A percentile compares a stretch with the other conserved stretches of the same genome.
Evolutionary conservation across 2,329 filamentous ascomycete species (phyloP).

Genomic region (Cadophora sp.): DNA sequence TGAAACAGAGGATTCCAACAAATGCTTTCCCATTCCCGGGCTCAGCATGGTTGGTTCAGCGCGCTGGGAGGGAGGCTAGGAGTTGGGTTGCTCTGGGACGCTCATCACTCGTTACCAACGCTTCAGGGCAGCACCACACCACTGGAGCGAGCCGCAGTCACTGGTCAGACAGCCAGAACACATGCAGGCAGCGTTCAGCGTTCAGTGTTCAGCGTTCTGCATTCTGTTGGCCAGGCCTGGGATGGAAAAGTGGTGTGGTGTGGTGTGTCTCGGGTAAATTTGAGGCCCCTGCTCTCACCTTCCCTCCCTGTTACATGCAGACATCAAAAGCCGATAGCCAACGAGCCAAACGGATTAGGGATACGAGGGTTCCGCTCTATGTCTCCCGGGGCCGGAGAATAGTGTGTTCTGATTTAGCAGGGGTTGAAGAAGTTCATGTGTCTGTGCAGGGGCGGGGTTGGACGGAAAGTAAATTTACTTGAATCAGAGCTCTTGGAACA

Average conservation of each 20-base stretch:
- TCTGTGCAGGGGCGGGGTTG: conserved; percentile 11
- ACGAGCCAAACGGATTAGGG: conserved; percentile 5
- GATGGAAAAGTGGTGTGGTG: neutral
- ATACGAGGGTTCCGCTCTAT: neutral
- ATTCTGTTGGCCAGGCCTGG: neutral
- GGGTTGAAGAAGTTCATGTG: neutral
- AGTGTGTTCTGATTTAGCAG: neutral
- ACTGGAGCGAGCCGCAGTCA: neutral
- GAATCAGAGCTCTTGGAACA: neutral
- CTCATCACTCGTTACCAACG: conserved; percentile 12
- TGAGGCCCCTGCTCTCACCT: neutral
- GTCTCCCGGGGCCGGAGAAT: neutral
- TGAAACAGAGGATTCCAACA: conserved; percentile 4
- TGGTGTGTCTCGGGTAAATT: neutral
- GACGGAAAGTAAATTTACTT: neutral
- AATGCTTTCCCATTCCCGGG: neutral
- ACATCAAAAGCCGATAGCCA: neutral
- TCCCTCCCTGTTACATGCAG: neutral
- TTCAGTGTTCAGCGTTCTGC: neutral
- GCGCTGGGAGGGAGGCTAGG: neutral
- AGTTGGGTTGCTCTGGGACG: neutral
- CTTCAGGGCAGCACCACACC: neutral
- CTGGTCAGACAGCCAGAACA: neutral
- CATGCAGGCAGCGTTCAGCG: neutral
- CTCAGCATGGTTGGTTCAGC: conserved; percentile 3